phyloP scores from a whole-genome alignment of 345 rosid species.

The Lagerstroemia speciosa region DNA sequence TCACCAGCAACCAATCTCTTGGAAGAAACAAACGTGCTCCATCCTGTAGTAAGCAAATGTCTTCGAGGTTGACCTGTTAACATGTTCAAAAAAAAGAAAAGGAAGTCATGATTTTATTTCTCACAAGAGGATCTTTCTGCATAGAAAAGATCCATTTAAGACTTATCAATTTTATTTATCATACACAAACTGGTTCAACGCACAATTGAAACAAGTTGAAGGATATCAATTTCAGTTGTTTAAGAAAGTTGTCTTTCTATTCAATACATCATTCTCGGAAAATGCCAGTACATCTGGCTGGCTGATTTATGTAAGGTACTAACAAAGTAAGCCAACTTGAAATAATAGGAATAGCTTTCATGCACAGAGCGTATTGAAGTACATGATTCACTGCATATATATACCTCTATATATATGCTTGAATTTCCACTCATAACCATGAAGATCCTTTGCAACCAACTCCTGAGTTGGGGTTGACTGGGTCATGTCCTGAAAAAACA shows the following conservation, averaged over 20 bases:
- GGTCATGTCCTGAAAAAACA: slow-evolving; percentile 61
- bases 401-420: slow-evolving; percentile 91
- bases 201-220: neutral
- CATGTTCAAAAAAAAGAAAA: neutral
- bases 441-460: slow-evolving; percentile 83
- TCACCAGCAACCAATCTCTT: slow-evolving; percentile 87
- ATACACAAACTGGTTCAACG: neutral
- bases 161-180: too few species aligned
- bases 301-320: neutral
- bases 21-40: slow-evolving; percentile 92
- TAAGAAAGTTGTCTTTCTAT: too few species aligned
- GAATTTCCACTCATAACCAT: slow-evolving; percentile 87
- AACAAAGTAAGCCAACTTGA: neutral
- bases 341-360: neutral
- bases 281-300: neutral
- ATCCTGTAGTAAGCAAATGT: slow-evolving; percentile 89
- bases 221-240: neutral
- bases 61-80: slow-evolving; percentile 84
- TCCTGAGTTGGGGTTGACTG: slow-evolving; percentile 91
- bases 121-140: neutral
- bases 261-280: neutral
- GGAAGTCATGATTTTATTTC: too few species aligned
- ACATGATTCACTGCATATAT: neutral
- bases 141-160: neutral
- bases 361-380: neutral